Base-by-base conservation (phyloP, 2,329 filamentous ascomycete species). In the Tolypocladium capitatum region DNA sequence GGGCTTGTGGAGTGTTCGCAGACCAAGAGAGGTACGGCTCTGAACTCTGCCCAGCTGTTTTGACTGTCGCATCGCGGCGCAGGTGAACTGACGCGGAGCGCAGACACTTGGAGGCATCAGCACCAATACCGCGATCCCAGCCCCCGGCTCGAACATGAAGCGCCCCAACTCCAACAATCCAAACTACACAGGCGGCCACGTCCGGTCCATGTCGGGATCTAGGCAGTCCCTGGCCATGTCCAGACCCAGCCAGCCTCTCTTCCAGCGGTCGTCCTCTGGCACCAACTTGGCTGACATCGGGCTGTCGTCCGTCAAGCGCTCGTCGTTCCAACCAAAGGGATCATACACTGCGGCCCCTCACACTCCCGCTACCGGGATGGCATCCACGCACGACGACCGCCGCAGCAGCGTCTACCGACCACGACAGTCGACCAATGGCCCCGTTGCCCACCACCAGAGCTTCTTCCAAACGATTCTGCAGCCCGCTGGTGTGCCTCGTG, bases 101-200 rank as follows among this genome's bases (percentile, higher is more conserved):
- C 65, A 94, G 88, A 96, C 92, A 47, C 79, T 97, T 51, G 90
- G 84, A 54, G 83, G 82, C 55, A 81, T 95, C 60, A 91, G 81
- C 63, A 80, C 83, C 64, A 91, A 89, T 65, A 85, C 86, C 20
- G 80, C 81, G 21, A 86, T 98, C 53, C 92, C 92, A 20, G 88
- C 94, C 68, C 91, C 92, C 9, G 78, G 86, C 28, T 97, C 91
- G 36, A 87, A 89, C 36, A 84, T 98, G 76, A 98, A 98, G 72
- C 86, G 92, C 64, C 85, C 86, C 30, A 92, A 82, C 60, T 90
- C 88, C 13, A 81, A 81, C 56, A 81, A 80, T 53, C 80, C 80
- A 49, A 79, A 77, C 42, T 83, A 78, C 59, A 80, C 81, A 16
- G 63, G 60, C 48, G 81, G 83, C 62, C 86, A 94, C 72, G 80